Evolutionary conservation across 108 stramenopile genomes (phyloP).

Genomic region (Fistulifera pelliculosa): DNA sequence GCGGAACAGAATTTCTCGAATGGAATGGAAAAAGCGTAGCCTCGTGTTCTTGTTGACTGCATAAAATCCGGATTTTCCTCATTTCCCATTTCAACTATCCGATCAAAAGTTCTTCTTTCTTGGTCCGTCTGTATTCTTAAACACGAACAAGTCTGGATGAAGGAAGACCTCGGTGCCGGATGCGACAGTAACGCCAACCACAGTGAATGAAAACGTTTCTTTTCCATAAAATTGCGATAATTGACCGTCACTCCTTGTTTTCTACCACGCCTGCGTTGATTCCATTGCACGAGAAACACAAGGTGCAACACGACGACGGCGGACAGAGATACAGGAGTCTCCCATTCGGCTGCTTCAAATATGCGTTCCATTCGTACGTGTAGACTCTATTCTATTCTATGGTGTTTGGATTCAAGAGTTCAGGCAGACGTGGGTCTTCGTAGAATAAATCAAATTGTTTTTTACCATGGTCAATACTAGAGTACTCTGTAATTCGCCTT

Average conservation of each 20-base stretch:
- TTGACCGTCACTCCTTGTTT: neutral
- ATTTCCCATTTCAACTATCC: neutral
- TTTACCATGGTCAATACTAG: too few species aligned
- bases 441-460: too few species aligned
- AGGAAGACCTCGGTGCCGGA: neutral
- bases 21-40: too few species aligned
- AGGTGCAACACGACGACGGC: neutral
- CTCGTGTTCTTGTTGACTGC: neutral
- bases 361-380: too few species aligned
- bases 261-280: neutral
- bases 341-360: too few species aligned
- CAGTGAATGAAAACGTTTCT: neutral
- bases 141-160: too few species aligned
- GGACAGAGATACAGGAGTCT: too few species aligned
- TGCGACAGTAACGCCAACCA: slow-evolving; percentile 7
- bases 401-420: too few species aligned
- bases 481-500: too few species aligned
- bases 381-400: too few species aligned
- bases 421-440: too few species aligned
- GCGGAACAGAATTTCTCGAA: neutral
- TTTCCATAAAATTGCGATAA: slow-evolving; percentile 1
- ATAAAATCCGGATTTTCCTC: neutral
- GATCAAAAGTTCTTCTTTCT: neutral
- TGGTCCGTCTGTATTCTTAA: too few species aligned
- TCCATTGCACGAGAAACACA: slow-evolving; percentile 2